These are phyloP conservation scores for Colletotrichum costaricense DNA, from an alignment of 2,329 filamentous ascomycete species.

Conservation along the genomic window DNA sequence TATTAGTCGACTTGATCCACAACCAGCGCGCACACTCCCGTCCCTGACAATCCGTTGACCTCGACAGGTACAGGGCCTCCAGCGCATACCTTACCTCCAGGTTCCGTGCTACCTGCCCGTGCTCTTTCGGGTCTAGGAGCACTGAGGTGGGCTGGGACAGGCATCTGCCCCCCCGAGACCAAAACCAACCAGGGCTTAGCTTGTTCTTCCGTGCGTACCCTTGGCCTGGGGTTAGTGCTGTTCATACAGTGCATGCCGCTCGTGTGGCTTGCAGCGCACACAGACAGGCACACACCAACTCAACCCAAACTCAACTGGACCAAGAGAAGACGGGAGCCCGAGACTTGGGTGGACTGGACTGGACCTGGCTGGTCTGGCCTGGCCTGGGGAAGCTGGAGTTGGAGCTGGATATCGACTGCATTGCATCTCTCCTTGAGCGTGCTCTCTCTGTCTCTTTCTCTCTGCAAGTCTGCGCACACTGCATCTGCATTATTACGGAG, in stretches of 20 bases:
- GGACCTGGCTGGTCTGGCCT: background rate
- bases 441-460: background rate
- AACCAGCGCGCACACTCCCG: constrained; percentile 20
- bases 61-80: background rate
- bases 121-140: background rate
- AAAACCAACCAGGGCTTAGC: constrained; percentile 19
- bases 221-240: constrained; percentile 7
- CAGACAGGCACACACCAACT: constrained; percentile 2
- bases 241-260: constrained; percentile 24
- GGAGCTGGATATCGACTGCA: constrained; percentile 1
- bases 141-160: background rate
- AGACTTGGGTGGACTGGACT: background rate
- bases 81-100: background rate
- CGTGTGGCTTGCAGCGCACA: constrained; percentile 6
- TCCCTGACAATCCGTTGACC: constrained; percentile 25
- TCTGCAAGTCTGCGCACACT: background rate
- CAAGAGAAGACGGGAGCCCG: background rate
- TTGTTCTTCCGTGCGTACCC: background rate
- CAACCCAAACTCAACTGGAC: background rate
- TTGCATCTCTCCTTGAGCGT: background rate
- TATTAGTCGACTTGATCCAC: constrained; percentile 29
- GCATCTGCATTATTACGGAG: background rate
- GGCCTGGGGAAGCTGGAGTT: background rate
- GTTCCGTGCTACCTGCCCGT: background rate
- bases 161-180: background rate